phyloP scores from a whole-genome alignment of 345 rosid species.

The Mallotus nudiflorus region DNA sequence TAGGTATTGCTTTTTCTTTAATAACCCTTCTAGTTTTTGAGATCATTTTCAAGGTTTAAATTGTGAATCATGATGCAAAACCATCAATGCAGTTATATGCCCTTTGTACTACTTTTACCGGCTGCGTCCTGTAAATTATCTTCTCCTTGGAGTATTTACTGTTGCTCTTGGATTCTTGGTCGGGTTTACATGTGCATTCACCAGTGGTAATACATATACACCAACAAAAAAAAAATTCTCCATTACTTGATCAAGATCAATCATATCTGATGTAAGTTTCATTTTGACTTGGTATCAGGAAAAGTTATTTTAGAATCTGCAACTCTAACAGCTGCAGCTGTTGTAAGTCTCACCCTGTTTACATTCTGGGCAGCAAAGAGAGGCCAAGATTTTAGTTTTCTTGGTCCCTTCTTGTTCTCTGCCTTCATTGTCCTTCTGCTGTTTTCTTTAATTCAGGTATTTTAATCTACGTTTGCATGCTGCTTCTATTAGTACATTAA shows the following conservation, averaged over 20 bases:
- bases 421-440: conserved; percentile 53
- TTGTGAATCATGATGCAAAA: neutral
- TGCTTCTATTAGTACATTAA: neutral
- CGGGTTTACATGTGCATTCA: conserved; percentile 5
- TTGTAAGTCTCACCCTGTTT: conserved; percentile 60
- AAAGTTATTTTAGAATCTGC: conserved; percentile 65
- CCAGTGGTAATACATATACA: conserved; percentile 2
- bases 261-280: neutral
- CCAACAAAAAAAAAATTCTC: neutral
- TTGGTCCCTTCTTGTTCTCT: conserved; percentile 75
- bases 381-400: conserved; percentile 81
- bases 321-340: conserved; percentile 54
- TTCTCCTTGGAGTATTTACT: conserved; percentile 5
- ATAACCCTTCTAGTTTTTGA: neutral
- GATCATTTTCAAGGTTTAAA: too few species aligned
- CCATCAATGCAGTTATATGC: neutral
- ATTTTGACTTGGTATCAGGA: conserved; percentile 39
- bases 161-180: conserved; percentile 5
- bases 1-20: neutral
- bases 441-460: conserved; percentile 71
- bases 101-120: conserved; percentile 1
- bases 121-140: conserved; percentile 6
- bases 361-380: conserved; percentile 89
- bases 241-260: neutral
- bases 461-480: neutral